Evolutionary conservation across 2,329 filamentous ascomycete genomes (phyloP), one percentile per base, ranked within the genome.

Genomic region (Trichoderma atroviride): DNA sequence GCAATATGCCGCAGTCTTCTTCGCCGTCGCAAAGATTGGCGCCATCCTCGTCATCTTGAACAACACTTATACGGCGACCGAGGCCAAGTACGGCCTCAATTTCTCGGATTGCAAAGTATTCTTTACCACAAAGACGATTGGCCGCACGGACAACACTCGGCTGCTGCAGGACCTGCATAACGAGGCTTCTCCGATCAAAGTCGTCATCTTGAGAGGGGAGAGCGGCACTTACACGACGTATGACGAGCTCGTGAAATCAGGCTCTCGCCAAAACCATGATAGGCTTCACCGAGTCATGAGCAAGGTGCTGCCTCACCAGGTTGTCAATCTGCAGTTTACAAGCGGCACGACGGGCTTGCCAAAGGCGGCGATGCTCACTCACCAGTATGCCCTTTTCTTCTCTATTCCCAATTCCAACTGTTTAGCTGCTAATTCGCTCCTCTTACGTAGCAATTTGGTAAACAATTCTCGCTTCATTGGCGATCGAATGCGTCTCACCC

Each of bases 1-100:
- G 86, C 85, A 97, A 87, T 95, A 95, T 88, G 80, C 91, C 35
- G 85, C 90, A 3, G 85, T 93, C 19, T 92, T 93, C 82, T 93
- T 93, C 73, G 91, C 90, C 4, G 89, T 88, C 13, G 88, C 89
- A 52, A 84, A 87, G 58, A 85, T 91, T 22, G 89, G 90, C 11
- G 89, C 86, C 58, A 88, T 91, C 57, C 82, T 94, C 64, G 91
- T 94, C 33, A 92, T 94, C 56, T 82, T 94, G 73, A 94, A 94
- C 81, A 94, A 93, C 80, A 94, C 91, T 0, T 94, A 94, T 77
- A 94, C 92, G 1, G 85, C 89, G 2, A 87, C 86, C 1, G 92
- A 94, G 79, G 88, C 91, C 59, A 85, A 89, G 76, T 91, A 91
- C 78, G 92, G 90, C 11, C 79, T 94, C 33, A 85, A 86, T 67